phyloP scores from a whole-genome alignment of 2,329 filamentous ascomycete genomes.

The Aspergillus versicolor region DNA sequence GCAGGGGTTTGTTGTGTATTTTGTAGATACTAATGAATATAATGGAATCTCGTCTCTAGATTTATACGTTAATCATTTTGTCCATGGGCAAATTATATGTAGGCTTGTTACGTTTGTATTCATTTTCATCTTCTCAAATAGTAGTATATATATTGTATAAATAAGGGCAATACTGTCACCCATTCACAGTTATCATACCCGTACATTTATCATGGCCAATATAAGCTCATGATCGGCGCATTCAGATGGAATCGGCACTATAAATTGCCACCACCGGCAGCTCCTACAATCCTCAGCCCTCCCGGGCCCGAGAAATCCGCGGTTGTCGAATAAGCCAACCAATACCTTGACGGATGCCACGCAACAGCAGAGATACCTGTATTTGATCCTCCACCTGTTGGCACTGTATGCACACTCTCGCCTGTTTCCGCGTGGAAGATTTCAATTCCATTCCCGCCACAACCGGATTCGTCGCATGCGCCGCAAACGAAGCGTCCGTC shows the following conservation, averaged over 20 bases:
- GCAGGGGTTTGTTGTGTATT: no score
- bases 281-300: constrained; percentile 50
- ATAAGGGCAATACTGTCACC: neutral
- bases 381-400: constrained; percentile 35
- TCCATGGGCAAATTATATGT: neutral
- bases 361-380: constrained; percentile 47
- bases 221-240: no score
- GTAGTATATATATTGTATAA: neutral
- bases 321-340: constrained; percentile 49
- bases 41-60: constrained; percentile 7
- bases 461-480: constrained; percentile 48
- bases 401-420: constrained; percentile 48
- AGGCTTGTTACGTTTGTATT: neutral
- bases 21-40: neutral
- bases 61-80: neutral
- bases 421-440: constrained; percentile 53
- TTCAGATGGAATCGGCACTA: constrained; percentile 9
- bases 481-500: constrained; percentile 51
- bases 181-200: no score
- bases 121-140: neutral
- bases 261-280: constrained; percentile 42
- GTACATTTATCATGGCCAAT: neutral
- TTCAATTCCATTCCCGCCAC: constrained; percentile 45
- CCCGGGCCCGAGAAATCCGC: constrained; percentile 41
- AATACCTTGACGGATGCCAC: constrained; percentile 52